A percentile compares a stretch with the other conserved stretches of the same genome.
These are phyloP conservation scores for Rhododendron henanense DNA, from an alignment of 148 eudicot species.

Conservation along the genomic window DNA sequence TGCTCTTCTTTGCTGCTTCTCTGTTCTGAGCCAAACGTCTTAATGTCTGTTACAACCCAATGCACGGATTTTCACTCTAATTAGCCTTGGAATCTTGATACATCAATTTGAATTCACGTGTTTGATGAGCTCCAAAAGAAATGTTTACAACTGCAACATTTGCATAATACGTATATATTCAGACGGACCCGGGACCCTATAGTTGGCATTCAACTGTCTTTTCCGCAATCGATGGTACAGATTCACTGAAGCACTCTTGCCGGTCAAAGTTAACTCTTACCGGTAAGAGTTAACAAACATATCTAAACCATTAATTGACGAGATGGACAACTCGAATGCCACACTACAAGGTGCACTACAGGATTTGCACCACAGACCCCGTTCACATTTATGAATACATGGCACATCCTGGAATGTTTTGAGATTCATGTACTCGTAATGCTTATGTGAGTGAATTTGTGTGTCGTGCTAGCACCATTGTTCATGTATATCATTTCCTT, in stretches of 20 bases:
- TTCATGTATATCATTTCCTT: neutral
- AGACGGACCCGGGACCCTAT: neutral
- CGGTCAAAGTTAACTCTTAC: too few relatives aligned
- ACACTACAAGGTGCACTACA: neutral
- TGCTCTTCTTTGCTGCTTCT: slow-evolving; percentile 97
- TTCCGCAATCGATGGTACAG: too few relatives aligned
- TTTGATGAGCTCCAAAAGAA: neutral
- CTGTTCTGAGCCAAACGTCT: slow-evolving; percentile 98
- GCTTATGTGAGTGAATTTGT: neutral
- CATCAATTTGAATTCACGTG: neutral
- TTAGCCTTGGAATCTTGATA: neutral
- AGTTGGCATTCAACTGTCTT: too few relatives aligned
- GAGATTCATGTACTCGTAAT: too few relatives aligned
- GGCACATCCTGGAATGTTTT: neutral
- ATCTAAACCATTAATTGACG: too few relatives aligned
- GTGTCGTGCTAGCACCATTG: neutral
- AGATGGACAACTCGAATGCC: too few relatives aligned
- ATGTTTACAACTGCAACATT: neutral
- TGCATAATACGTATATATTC: neutral
- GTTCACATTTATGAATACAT: neutral
- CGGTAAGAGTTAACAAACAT: neutral
- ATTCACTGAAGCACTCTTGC: too few relatives aligned
- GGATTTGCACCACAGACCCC: neutral
- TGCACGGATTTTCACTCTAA: neutral
- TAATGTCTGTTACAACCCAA: slow-evolving; percentile 48